Evolutionary conservation across 169 alveolate genomes (phyloP), one percentile per base, ranked within the genome.

Genomic region (Cryptosporidium sp.): DNA sequence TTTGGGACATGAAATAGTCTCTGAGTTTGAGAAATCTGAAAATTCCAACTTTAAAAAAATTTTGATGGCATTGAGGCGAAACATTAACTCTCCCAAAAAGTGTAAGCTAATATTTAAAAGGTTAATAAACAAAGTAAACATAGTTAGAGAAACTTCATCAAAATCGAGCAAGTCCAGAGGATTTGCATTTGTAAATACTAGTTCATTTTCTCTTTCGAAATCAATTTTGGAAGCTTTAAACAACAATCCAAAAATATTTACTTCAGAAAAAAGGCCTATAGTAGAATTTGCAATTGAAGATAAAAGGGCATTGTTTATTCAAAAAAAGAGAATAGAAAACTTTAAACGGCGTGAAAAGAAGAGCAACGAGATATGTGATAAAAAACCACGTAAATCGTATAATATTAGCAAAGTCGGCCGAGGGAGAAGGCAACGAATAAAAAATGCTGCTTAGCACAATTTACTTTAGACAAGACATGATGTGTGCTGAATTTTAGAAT

Each of bases 281-380:
- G 89, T 80, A 18, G 89, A 80, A 51, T 80, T 80, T 80, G 89
- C 89, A 12, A 65, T 80, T 9, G 89, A 80, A 1, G 89, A 80
- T 16, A 60, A 80, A 10, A 80, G 89, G 29, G 89, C 89, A 4
- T 31, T 80, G 12, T 80, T 29, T 29, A 21, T 80, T 18, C 89
- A 80, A 31, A 70, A 44, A 16, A 80, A 39, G 23, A 80, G 73
- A 60, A 61, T 3, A 0, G 23, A 56, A 37, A 18, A 44, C n/a
- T n/a, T 42, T 9, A 80, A 62, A 9, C 18, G 14, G 44, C 14
- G 9, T 14, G 14, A 18, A 7, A 23, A 42, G 12, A 35, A 12
- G 23, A 23, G 14, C 14, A 31, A 3, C 1, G n/a, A 21, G 1
- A 31, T 18, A 14, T 9, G 51, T 3, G 21, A 29, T 18, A 65